Base-by-base conservation (phyloP, 805 yeast species). In the Kodamaea neixiangensis region DNA sequence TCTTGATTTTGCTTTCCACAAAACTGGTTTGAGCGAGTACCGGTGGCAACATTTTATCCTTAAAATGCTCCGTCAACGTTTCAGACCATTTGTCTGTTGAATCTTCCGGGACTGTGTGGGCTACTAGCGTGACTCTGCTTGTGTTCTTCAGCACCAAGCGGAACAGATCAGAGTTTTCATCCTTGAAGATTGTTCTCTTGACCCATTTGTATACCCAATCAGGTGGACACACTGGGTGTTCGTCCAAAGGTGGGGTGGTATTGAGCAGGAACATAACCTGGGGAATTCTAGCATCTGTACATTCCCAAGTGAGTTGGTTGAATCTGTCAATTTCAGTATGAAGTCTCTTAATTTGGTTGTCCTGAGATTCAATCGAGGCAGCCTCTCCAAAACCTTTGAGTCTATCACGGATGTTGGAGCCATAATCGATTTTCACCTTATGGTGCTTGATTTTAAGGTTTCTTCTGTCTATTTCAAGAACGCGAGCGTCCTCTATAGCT, bases 191-290 rank as follows among this genome's bases (percentile, higher is more conserved):
- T 3, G 42, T 42, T 17, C 18, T 15, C 3, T 19, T 42, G 19
- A 34, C 51, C 51, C 46, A 48, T 22, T 42, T 29, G 44, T 18
- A 43, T 1, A 48, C 43, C 51, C 51, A 48, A 29, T 48, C 51
- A 4, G 47, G 42, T 13, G 51, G 51, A 15, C 37, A 48, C 7
- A 42, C 31, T 13, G 41, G 42, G 44, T 48, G 49, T 5, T 34
- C 47, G 17, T 48, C 51, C 7, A 43, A 14, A 15, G 31, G 46
- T 4, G 51, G 51, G 13, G 22, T 20, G 2, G 47, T 48, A 6
- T 17, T 15, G 37, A 48, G 51, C 33, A 41, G 47, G 39, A 48
- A 48, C 19, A 25, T 37, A 33, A 47, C 13, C 15, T 33, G 37
- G 20, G 48, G 48, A 7, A 33, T 14, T 3, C 39, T 18, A 5